Conservation (phyloP, 139 green algal genomes). For the Pseudopediastrum boryanum region DNA sequence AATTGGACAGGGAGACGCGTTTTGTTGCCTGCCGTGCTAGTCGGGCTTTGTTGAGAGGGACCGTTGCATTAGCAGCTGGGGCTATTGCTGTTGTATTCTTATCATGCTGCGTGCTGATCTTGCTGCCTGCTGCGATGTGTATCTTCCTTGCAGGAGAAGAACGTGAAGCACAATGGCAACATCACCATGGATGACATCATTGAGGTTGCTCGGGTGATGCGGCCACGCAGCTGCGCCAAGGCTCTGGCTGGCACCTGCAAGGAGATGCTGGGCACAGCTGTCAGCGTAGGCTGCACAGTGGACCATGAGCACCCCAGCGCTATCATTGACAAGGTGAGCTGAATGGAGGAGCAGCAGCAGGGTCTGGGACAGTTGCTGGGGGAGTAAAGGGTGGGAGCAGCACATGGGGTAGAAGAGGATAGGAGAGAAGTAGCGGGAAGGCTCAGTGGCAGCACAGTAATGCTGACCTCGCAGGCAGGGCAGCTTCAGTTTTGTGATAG, state of each 20-base stretch:
- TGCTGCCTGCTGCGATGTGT: not conserved
- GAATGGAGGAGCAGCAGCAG: no score
- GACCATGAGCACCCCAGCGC: slow-evolving; percentile 93
- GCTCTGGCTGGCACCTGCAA: slow-evolving; percentile 93
- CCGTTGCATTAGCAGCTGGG: not conserved
- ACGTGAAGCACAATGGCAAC: slow-evolving; percentile 98
- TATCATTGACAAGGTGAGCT: slow-evolving; percentile 81
- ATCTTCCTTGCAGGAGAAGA: slow-evolving; percentile 87
- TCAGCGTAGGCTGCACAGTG: slow-evolving; percentile 97
- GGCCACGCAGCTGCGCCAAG: slow-evolving; percentile 89
- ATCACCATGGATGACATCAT: slow-evolving; percentile 94
- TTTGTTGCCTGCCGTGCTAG: not conserved
- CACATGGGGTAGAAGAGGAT: no score
- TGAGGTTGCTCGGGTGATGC: slow-evolving; percentile 96
- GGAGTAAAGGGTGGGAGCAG: no score
- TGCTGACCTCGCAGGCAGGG: no score
- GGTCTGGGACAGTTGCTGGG: no score
- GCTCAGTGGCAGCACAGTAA: no score
- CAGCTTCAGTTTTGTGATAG: no score
- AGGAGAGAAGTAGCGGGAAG: no score
- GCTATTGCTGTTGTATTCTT: not conserved
- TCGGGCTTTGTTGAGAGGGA: not conserved
- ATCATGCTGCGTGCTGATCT: not conserved
- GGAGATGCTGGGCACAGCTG: slow-evolving; percentile 97
- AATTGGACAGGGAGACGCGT: not conserved